These are phyloP conservation scores for Chrysoporthe cubensis DNA, from an alignment of 2,329 filamentous ascomycete genomes.

Conservation along the genomic window DNA sequence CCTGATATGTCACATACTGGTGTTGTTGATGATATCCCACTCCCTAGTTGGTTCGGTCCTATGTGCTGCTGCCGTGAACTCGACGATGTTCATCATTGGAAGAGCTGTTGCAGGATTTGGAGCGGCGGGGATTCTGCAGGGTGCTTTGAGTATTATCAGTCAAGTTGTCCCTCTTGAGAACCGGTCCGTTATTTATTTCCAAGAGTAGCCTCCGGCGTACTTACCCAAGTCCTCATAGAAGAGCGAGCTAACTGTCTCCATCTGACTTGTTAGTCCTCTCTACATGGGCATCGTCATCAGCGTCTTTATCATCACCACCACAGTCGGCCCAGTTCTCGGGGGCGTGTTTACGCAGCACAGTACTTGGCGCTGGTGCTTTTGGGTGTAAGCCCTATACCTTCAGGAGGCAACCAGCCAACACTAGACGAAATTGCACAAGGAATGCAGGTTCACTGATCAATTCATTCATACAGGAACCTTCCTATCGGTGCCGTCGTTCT, in stretches of 20 bases:
- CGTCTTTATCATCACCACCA: conserved; percentile 40
- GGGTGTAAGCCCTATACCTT: conserved; percentile 32
- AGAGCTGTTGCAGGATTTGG: background rate
- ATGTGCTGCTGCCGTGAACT: conserved; percentile 1
- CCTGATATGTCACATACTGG: background rate
- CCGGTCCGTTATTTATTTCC: background rate
- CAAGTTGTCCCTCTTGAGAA: background rate
- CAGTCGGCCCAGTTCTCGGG: conserved; percentile 42
- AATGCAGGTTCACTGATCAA: background rate
- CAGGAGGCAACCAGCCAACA: background rate
- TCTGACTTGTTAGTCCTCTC: background rate
- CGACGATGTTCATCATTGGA: background rate
- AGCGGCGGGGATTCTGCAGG: background rate
- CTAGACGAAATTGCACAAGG: background rate
- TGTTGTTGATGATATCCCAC: background rate
- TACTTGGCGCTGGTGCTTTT: conserved; percentile 45
- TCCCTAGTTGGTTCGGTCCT: background rate
- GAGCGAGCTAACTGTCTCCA: background rate
- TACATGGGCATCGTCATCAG: conserved; percentile 40
- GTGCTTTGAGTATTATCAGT: background rate
- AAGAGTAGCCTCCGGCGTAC: background rate
- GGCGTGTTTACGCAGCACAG: conserved; percentile 42
- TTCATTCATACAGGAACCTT: background rate
- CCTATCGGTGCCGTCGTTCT: background rate
- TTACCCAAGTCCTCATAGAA: background rate